phyloP scores from a whole-genome alignment of 768 basidiomycete genomes.

The Russula foetens region DNA sequence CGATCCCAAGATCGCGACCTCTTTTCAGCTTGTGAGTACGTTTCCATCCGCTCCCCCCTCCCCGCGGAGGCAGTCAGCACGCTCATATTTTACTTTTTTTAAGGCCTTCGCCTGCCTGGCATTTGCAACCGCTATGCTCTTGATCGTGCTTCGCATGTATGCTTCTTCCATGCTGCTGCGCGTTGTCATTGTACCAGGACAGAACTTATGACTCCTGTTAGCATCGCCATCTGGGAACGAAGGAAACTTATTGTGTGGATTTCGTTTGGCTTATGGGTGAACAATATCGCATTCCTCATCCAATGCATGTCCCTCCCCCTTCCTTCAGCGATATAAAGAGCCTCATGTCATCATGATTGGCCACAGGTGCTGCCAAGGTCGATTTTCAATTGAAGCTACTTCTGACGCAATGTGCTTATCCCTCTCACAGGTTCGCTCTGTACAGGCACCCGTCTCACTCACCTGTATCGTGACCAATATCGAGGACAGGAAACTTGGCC shows the following conservation, averaged over 20 bases:
- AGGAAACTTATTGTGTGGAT: neutral
- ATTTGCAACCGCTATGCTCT: neutral
- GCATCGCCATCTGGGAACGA: slow-evolving; percentile 2
- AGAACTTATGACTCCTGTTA: neutral
- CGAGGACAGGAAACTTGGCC: too few relatives aligned
- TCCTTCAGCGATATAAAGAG: too few relatives aligned
- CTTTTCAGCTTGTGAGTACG: too few relatives aligned
- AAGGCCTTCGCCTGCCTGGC: neutral
- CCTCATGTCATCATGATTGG: too few relatives aligned
- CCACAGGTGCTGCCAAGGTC: too few relatives aligned
- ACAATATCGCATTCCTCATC: neutral
- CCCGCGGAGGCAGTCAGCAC: neutral
- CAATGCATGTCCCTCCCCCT: neutral
- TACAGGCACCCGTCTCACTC: too few relatives aligned
- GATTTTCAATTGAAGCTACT: too few relatives aligned
- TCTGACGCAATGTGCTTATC: too few relatives aligned
- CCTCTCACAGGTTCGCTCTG: too few relatives aligned
- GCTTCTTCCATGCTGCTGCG: neutral
- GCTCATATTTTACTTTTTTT: neutral
- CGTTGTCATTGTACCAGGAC: neutral
- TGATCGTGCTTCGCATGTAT: slow-evolving; percentile 10
- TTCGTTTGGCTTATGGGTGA: neutral
- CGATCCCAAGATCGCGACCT: too few relatives aligned
- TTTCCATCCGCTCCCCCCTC: too few relatives aligned
- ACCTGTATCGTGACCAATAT: too few relatives aligned